A percentile compares a stretch with the other conserved stretches of the same genome.
These are phyloP conservation scores for Knoxdaviesia capensis DNA, from an alignment of 2,329 filamentous ascomycete genomes.

Conservation along the genomic window DNA sequence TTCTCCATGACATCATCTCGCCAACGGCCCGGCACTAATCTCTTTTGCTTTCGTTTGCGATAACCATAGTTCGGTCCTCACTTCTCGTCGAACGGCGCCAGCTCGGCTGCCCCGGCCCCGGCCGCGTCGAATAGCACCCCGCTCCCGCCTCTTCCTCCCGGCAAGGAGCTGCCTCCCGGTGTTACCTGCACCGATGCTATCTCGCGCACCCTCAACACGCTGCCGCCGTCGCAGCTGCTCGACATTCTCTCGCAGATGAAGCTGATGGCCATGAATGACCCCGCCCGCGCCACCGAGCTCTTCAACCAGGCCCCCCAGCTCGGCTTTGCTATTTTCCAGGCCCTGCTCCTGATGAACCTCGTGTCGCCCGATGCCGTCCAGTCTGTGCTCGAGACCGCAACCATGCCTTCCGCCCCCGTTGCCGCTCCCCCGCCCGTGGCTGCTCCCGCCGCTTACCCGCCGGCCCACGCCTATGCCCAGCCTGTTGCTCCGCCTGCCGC, in stretches of 20 bases:
- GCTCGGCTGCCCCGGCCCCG: slow-evolving; percentile 13
- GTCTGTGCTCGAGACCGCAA: slow-evolving; percentile 49
- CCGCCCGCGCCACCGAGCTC: slow-evolving; percentile 66
- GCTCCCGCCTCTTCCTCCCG: slow-evolving; percentile 65
- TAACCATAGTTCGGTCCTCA: too few relatives aligned
- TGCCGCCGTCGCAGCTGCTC: slow-evolving; percentile 74
- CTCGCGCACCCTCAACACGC: slow-evolving; percentile 69
- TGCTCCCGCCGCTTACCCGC: slow-evolving; percentile 14
- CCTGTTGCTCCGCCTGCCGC: slow-evolving; percentile 12
- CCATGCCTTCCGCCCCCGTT: slow-evolving; percentile 21
- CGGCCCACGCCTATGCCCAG: slow-evolving; percentile 14
- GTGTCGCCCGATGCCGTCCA: slow-evolving; percentile 70
- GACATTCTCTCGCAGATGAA: slow-evolving; percentile 95
- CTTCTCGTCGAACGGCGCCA: slow-evolving; percentile 4
- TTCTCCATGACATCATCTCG: background rate
- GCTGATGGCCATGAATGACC: slow-evolving; percentile 62
- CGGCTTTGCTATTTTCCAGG: slow-evolving; percentile 86
- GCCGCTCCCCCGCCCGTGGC: slow-evolving; percentile 15
- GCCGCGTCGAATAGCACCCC: slow-evolving; percentile 20
- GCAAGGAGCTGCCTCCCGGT: slow-evolving; percentile 65
- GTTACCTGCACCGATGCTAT: slow-evolving; percentile 80
- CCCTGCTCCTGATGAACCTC: slow-evolving; percentile 77
- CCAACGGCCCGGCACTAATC: too few relatives aligned
- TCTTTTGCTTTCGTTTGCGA: too few relatives aligned
- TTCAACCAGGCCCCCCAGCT: slow-evolving; percentile 81